phyloP scores from a whole-genome alignment of 768 basidiomycete species.

The Clavulina sp. region DNA sequence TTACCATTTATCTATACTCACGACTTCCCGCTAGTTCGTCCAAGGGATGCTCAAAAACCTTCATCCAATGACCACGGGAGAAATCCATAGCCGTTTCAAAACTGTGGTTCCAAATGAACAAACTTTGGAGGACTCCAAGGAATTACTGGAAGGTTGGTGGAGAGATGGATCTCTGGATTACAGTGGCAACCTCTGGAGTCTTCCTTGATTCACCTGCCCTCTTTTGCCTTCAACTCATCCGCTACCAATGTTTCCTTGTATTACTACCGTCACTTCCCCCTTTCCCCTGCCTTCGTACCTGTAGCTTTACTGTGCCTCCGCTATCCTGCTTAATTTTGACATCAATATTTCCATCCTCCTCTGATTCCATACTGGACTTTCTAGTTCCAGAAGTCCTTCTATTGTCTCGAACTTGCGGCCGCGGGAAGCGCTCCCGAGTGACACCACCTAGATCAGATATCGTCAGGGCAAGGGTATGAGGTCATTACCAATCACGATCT shows the following conservation, averaged over 20 bases:
- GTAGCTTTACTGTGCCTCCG: background rate
- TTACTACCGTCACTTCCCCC: too few relatives aligned
- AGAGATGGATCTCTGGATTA: slow-evolving; percentile 57
- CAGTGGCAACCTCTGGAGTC: slow-evolving; percentile 54
- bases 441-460: too few relatives aligned
- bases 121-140: slow-evolving; percentile 56
- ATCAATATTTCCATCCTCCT: background rate
- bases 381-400: background rate
- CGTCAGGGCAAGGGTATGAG: too few relatives aligned
- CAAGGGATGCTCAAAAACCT: slow-evolving; percentile 86
- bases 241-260: too few relatives aligned
- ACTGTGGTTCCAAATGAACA: slow-evolving; percentile 72
- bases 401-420: background rate
- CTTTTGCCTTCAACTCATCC: too few relatives aligned
- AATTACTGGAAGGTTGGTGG: slow-evolving; percentile 66
- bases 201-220: slow-evolving; percentile 13
- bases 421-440: too few relatives aligned
- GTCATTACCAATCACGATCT: too few relatives aligned
- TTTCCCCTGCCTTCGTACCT: too few relatives aligned
- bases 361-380: background rate
- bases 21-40: slow-evolving; percentile 39
- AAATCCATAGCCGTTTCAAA: slow-evolving; percentile 80
- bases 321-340: background rate
- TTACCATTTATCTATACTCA: too few relatives aligned
- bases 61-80: slow-evolving; percentile 51